Conservation (phyloP, 2,329 filamentous ascomycete genomes). For the Didymella keratinophila region DNA sequence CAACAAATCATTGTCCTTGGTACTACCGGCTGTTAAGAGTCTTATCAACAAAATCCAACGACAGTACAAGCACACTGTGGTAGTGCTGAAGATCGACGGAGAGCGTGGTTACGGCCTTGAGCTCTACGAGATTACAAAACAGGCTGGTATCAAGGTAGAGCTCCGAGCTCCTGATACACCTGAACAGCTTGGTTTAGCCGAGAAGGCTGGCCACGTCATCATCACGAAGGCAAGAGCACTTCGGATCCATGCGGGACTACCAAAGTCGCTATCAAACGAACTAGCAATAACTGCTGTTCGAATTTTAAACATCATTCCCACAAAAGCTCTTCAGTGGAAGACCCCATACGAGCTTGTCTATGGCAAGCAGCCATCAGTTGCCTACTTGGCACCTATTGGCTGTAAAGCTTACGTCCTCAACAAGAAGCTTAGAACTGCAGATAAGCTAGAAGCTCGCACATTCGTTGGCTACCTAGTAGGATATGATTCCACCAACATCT, state of each 20-base stretch:
- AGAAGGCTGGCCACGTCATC: background rate
- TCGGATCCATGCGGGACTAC: background rate
- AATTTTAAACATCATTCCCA: background rate
- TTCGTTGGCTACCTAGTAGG: too few species aligned
- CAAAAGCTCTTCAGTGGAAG: background rate
- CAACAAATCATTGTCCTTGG: background rate
- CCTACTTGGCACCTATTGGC: too few species aligned
- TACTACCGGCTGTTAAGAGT: background rate
- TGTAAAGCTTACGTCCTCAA: too few species aligned
- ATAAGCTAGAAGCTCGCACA: too few species aligned
- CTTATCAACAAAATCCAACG: background rate
- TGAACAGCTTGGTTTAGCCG: background rate
- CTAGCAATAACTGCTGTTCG: background rate
- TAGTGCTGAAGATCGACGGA: background rate
- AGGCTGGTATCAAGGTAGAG: background rate
- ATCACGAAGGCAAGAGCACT: background rate
- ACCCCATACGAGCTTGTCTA: background rate
- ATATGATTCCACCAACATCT: too few species aligned
- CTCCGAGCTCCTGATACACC: background rate
- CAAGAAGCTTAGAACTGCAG: too few species aligned
- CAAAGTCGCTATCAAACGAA: background rate
- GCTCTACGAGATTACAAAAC: background rate
- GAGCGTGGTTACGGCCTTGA: background rate
- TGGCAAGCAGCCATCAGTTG: too few species aligned
- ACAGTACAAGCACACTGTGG: too few species aligned